Percentiles rank a stretch among this genome's conserved stretches.
Conservation (phyloP, 2,329 filamentous ascomycete species). For the Alternaria arborescens region DNA sequence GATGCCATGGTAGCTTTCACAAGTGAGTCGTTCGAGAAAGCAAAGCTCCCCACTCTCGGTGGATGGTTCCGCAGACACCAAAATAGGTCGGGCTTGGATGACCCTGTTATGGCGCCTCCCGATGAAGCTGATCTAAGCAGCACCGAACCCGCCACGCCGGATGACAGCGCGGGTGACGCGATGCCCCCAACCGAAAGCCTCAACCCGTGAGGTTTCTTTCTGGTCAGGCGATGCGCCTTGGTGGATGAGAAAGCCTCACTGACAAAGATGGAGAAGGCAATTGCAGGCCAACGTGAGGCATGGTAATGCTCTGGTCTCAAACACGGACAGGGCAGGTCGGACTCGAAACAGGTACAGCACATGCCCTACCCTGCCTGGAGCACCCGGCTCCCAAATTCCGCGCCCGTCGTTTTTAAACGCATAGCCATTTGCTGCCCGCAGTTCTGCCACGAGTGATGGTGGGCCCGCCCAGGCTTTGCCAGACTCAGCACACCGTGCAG, state of each 20-base stretch:
- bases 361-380: slow-evolving; percentile 22
- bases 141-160: slow-evolving; percentile 40
- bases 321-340: slow-evolving; percentile 33
- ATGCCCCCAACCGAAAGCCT: slow-evolving; percentile 32
- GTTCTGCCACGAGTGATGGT: slow-evolving; percentile 39
- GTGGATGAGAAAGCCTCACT: slow-evolving; percentile 11
- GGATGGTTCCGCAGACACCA: slow-evolving; percentile 32
- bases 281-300: slow-evolving; percentile 28
- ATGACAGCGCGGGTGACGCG: slow-evolving; percentile 44
- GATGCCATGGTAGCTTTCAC: slow-evolving; percentile 7
- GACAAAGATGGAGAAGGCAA: slow-evolving; percentile 11
- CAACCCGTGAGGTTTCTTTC: slow-evolving; percentile 24
- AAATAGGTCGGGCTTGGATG: slow-evolving; percentile 34
- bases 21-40: background rate
- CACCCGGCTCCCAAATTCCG: slow-evolving; percentile 43
- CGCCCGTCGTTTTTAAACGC: slow-evolving; percentile 44
- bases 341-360: slow-evolving; percentile 48
- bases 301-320: slow-evolving; percentile 32
- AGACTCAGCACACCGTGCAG: slow-evolving; percentile 35
- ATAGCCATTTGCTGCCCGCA: slow-evolving; percentile 39
- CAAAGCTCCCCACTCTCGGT: slow-evolving; percentile 15
- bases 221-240: slow-evolving; percentile 25
- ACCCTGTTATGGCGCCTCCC: slow-evolving; percentile 34
- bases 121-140: slow-evolving; percentile 39
- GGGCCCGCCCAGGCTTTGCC: slow-evolving; percentile 37